phyloP scores from a whole-genome alignment of 2,329 filamentous ascomycete species.

The Paramyrothecium sp. region DNA sequence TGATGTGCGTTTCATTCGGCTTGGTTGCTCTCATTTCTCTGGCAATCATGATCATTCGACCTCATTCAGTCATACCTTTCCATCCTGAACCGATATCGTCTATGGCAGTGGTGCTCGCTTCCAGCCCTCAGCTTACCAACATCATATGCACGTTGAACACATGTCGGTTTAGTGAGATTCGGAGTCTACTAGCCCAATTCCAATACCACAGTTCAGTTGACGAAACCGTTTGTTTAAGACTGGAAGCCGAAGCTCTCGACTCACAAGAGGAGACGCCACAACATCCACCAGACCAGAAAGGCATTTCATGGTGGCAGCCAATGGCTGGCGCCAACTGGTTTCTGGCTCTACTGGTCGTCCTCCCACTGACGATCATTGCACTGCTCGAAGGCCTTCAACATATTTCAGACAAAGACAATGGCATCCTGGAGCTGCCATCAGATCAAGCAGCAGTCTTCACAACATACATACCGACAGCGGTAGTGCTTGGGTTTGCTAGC shows the following conservation, averaged over 20 bases:
- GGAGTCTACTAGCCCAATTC: conserved; percentile 6
- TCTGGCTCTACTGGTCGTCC: conserved; percentile 15
- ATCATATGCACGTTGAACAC: conserved; percentile 9
- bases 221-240: conserved; percentile 3
- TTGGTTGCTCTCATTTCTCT: conserved; percentile 10
- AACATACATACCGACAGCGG: conserved; percentile 24
- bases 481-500: conserved; percentile 13
- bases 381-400: conserved; percentile 18
- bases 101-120: conserved; percentile 10
- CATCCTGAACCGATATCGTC: conserved; percentile 12
- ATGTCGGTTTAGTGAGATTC: conserved; percentile 3
- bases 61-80: conserved; percentile 11
- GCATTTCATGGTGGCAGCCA: conserved; percentile 18
- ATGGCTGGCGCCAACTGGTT: conserved; percentile 17
- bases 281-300: background rate
- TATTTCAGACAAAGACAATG: conserved; percentile 19
- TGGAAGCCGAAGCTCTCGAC: conserved; percentile 10
- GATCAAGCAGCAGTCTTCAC: conserved; percentile 17
- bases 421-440: conserved; percentile 15
- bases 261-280: conserved; percentile 5
- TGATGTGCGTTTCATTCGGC: conserved; percentile 12
- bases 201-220: conserved; percentile 9
- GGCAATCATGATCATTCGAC: conserved; percentile 12
- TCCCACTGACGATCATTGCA: conserved; percentile 19
- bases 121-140: conserved; percentile 7